These are phyloP conservation scores for Penicillium waksmanii DNA, from an alignment of 495 filamentous ascomycete genomes.

Conservation along the genomic window DNA sequence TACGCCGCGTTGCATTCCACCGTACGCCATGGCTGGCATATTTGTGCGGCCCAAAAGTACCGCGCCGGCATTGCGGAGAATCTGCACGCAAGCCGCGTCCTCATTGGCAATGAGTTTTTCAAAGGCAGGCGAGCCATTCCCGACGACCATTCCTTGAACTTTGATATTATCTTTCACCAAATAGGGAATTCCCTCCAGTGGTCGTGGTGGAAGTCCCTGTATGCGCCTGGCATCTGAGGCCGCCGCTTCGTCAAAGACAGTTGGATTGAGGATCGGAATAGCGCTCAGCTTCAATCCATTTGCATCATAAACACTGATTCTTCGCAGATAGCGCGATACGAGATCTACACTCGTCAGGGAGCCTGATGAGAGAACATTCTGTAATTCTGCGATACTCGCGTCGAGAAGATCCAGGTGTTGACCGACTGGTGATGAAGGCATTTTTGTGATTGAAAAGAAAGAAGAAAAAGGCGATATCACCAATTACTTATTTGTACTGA, in stretches of 20 bases:
- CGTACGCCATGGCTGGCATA: constrained; percentile 48
- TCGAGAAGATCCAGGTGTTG: constrained; percentile 62
- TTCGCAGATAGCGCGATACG: constrained; percentile 50
- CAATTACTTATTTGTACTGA: not conserved
- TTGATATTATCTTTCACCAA: constrained; percentile 74
- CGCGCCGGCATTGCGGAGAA: constrained; percentile 64
- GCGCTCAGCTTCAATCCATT: constrained; percentile 36
- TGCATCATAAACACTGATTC: constrained; percentile 44
- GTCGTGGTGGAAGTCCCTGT: constrained; percentile 38
- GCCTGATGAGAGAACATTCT: constrained; percentile 42
- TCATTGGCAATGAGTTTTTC: constrained; percentile 63
- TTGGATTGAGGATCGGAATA: constrained; percentile 36
- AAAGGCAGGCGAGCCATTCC: constrained; percentile 55
- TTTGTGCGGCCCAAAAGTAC: constrained; percentile 61
- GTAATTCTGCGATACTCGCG: constrained; percentile 55
- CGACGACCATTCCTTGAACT: constrained; percentile 68
- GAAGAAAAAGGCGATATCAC: not conserved
- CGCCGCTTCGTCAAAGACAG: constrained; percentile 35
- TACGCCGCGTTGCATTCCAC: constrained; percentile 45
- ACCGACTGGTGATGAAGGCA: constrained; percentile 11
- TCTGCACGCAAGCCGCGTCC: constrained; percentile 63
- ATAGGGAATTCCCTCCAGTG: constrained; percentile 73
- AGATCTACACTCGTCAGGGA: constrained; percentile 50
- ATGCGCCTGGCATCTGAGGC: constrained; percentile 37
- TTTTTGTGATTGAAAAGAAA: constrained; percentile 1